Percentiles rank a stretch among this genome's conserved stretches.
phyloP scores from a whole-genome alignment of 768 basidiomycete genomes.

The Tylopilus vinaceipallidus region DNA sequence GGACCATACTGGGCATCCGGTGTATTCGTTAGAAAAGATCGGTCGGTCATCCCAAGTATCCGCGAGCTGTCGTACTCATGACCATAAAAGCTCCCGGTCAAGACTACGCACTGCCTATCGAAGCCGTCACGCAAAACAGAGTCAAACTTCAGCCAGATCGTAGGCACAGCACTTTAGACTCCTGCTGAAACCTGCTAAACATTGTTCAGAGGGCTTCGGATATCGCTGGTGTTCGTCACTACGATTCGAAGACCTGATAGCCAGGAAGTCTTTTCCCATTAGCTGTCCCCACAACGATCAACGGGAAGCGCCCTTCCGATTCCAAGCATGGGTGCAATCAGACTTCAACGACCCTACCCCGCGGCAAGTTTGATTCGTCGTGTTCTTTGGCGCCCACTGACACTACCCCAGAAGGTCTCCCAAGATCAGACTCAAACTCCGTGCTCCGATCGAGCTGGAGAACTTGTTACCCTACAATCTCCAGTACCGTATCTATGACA shows the following conservation, averaged over 20 bases:
- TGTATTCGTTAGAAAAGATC: conserved; percentile 80
- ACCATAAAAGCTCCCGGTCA: conserved; percentile 78
- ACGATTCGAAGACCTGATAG: conserved; percentile 85
- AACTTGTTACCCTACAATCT: conserved; percentile 93
- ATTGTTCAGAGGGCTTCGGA: conserved; percentile 81
- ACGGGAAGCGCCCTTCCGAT: conserved; percentile 86
- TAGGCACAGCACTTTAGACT: conserved; percentile 38
- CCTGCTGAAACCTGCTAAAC: conserved; percentile 2
- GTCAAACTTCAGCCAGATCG: conserved; percentile 91
- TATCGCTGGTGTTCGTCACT: conserved; percentile 90
- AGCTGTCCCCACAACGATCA: conserved; percentile 81
- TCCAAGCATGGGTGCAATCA: conserved; percentile 87
- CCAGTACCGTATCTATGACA: conserved; percentile 96
- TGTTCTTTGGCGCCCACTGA: conserved; percentile 2
- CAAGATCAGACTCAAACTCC: conserved; percentile 78
- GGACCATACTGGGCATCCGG: conserved; percentile 79
- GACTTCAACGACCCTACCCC: conserved; percentile 55
- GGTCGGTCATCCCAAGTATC: conserved; percentile 38
- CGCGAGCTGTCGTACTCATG: conserved; percentile 46
- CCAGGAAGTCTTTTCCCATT: conserved; percentile 67
- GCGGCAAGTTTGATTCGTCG: conserved; percentile 44
- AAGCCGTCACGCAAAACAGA: conserved; percentile 77
- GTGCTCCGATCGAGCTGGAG: conserved; percentile 93
- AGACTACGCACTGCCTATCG: conserved; percentile 87
- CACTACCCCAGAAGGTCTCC: conserved; percentile 66